These are phyloP conservation scores for Magnolia sinica DNA, from an alignment of 164 flowering plant genomes.

Conservation along the genomic window DNA sequence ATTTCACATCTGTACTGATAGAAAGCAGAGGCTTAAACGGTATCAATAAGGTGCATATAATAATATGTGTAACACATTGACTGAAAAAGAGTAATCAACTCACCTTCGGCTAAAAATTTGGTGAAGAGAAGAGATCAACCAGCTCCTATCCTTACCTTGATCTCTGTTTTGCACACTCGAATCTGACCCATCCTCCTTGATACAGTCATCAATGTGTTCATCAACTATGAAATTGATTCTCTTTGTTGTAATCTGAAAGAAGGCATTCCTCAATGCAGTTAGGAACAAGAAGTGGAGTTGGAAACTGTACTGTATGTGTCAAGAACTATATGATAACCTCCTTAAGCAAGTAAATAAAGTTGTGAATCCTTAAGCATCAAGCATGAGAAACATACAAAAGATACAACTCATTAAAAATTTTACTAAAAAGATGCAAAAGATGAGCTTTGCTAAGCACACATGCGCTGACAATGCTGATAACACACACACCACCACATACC, in stretches of 20 bases:
- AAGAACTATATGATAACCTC: background rate
- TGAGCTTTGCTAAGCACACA: too few species aligned
- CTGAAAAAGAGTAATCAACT: background rate
- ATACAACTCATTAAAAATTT: background rate
- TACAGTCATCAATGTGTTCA: constrained; percentile 39
- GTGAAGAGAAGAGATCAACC: constrained; percentile 88
- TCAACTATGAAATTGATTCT: constrained; percentile 84
- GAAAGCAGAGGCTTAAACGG: background rate
- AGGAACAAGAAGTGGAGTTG: background rate
- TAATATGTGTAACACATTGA: too few species aligned
- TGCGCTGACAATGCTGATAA: too few species aligned
- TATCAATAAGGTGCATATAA: too few species aligned
- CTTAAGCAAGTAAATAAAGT: background rate
- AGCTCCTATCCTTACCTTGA: constrained; percentile 69
- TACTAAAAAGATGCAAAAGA: too few species aligned
- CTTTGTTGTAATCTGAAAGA: constrained; percentile 76
- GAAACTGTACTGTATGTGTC: background rate
- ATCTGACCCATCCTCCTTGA: constrained; percentile 36
- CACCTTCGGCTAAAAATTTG: constrained; percentile 94
- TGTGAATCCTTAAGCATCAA: background rate
- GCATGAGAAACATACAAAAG: background rate
- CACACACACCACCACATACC: too few species aligned
- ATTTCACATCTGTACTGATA: background rate
- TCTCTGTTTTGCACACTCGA: constrained; percentile 29
- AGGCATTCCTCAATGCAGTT: background rate